Evolutionary conservation across 345 rosid species (phyloP), one percentile per base, ranked within the genome.

Genomic region (Camelina neglecta): DNA sequence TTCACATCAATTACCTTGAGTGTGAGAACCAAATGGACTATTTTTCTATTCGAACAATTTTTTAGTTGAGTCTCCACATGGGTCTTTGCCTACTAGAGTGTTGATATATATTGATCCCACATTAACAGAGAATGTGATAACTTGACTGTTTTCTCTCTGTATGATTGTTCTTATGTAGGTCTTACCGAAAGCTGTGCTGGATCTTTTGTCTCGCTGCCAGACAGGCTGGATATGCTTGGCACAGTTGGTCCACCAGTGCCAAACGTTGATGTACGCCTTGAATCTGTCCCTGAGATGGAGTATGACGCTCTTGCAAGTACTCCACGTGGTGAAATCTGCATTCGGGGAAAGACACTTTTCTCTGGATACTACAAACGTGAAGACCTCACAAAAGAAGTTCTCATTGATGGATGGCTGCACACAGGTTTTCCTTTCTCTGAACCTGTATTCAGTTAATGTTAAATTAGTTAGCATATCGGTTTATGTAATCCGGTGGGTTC

Each of bases 181-280:
- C 86, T 95, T 61, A 95, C 99, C 2, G 99, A 96, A 84, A 96
- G 85, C 81, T 93, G 97, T 72, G 99, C 96, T 4, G 99, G 96
- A 7, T 89, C 91, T 74, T 95, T 95, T 79, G 96, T 89, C 33
- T 92, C 98, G 11, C 77, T 95, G 41, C 99, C 99, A 50, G 84
- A 95, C 77, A 78, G 79, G 71, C 70, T 88, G 62, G 73, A 87
- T 55, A 88, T 88, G 97, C 86, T 95, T 44, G 97, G 97, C 31
- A 89, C 97, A 6, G 99, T 95, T 44, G 98, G 99, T 29, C 97
- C 98, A 57, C 99, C 99, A 10, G 91, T 95, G 48, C 99, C 99
- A 59, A 95, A 92, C 67, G 96, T 95, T 65, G 98, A 95, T 79
- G 81, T 87, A 21, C 78, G 96, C 74, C 85, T 95, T 59, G 94